Percentiles rank a stretch among this genome's conserved stretches.
These are phyloP conservation scores for Hibiscus mutabilis DNA, from an alignment of 345 rosid species.

Conservation along the genomic window DNA sequence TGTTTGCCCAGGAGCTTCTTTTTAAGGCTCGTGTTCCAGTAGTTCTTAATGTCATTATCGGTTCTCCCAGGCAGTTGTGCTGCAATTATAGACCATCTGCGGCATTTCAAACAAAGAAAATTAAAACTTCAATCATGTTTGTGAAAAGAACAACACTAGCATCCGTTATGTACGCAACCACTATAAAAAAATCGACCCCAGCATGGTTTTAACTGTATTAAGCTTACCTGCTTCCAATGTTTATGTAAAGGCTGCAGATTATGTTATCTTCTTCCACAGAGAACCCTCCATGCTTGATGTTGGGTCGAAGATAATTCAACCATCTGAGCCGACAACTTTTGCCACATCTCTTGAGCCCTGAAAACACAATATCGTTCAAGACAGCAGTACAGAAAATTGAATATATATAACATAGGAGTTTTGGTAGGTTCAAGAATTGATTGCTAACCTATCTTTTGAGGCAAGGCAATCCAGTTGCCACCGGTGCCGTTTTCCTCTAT, in stretches of 20 bases:
- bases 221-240: constrained; percentile 47
- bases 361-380: not conserved
- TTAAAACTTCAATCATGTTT: no score
- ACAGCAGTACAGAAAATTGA: no score
- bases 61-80: constrained; percentile 80
- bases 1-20: constrained; percentile 71
- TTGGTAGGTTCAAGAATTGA: not conserved
- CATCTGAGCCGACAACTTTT: constrained; percentile 54
- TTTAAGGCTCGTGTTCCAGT: constrained; percentile 78
- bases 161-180: no score
- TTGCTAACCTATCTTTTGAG: constrained; percentile 55
- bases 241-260: constrained; percentile 46
- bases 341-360: constrained; percentile 55
- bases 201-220: not conserved
- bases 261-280: constrained; percentile 54
- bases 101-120: constrained; percentile 1
- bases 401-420: not conserved
- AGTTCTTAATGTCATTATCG: constrained; percentile 75
- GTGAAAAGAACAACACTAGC: no score
- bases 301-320: constrained; percentile 55
- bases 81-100: constrained; percentile 81
- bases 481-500: constrained; percentile 67
- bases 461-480: constrained; percentile 87
- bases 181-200: no score
- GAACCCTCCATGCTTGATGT: constrained; percentile 54